These are phyloP conservation scores for Diaporthe sp. DNA, from an alignment of 2,329 filamentous ascomycete genomes.

Conservation along the genomic window DNA sequence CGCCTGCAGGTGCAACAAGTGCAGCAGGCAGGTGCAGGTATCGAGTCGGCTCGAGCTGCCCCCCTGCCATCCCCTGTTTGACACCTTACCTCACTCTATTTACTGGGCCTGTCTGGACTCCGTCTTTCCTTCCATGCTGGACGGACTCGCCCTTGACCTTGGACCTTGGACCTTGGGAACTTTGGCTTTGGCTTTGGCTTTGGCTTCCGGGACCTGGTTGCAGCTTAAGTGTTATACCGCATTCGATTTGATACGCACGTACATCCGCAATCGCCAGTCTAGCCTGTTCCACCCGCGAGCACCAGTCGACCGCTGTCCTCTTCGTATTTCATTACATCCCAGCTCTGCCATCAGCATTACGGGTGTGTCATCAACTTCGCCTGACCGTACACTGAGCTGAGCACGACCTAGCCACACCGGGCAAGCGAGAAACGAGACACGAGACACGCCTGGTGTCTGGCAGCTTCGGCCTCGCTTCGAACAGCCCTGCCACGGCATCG, in stretches of 20 bases:
- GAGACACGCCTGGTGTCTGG: constrained; percentile 18
- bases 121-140: not conserved
- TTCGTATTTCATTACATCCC: constrained; percentile 29
- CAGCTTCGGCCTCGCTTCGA: constrained; percentile 6
- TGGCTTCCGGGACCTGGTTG: constrained; percentile 13
- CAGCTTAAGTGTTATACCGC: constrained; percentile 34
- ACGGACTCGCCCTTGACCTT: constrained; percentile 1
- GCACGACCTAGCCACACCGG: constrained; percentile 18
- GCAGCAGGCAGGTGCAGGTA: not conserved
- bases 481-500: not conserved
- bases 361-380: not conserved
- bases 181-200: constrained; percentile 6
- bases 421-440: not conserved
- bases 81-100: constrained; percentile 23
- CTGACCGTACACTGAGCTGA: constrained; percentile 9
- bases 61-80: constrained; percentile 28
- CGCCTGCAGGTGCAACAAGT: constrained; percentile 6
- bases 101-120: constrained; percentile 7
- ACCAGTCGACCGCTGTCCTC: constrained; percentile 33
- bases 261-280: constrained; percentile 32
- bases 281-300: constrained; percentile 3
- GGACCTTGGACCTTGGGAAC: not conserved
- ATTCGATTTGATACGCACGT: constrained; percentile 18
- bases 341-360: constrained; percentile 26
- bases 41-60: constrained; percentile 15